phyloP scores from a whole-genome alignment of 2,329 filamentous ascomycete species.

The Paracamarosporium sp. region DNA sequence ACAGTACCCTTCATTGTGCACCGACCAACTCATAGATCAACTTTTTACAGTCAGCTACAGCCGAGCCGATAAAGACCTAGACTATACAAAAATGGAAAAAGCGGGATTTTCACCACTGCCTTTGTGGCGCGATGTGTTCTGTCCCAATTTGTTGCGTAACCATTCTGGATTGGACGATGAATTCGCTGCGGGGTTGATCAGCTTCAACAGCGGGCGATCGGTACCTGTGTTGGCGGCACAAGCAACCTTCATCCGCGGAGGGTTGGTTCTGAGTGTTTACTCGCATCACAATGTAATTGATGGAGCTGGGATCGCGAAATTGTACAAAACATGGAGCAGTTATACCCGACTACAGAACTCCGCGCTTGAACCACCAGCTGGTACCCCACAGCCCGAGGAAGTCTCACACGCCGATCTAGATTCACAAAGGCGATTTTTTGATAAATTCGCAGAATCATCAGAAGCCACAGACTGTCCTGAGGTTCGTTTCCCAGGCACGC shows the following conservation, averaged over 20 bases:
- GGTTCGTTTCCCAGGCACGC: constrained; percentile 4
- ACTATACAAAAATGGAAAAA: constrained; percentile 13
- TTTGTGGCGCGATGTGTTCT: constrained; percentile 13
- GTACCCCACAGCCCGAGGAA: neutral
- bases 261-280: constrained; percentile 34
- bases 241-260: constrained; percentile 34
- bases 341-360: neutral
- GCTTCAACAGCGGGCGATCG: constrained; percentile 12
- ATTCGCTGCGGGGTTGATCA: constrained; percentile 6
- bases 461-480: constrained; percentile 3
- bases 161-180: constrained; percentile 10
- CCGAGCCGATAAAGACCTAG: neutral
- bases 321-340: constrained; percentile 22
- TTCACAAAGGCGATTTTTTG: neutral
- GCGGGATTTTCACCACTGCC: constrained; percentile 15
- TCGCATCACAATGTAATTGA: constrained; percentile 31
- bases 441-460: neutral
- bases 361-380: neutral
- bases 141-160: constrained; percentile 1
- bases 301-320: constrained; percentile 19
- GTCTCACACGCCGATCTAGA: neutral
- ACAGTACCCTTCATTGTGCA: constrained; percentile 14
- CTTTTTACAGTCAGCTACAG: constrained; percentile 12
- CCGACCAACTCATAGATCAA: constrained; percentile 13
- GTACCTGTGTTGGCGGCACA: constrained; percentile 29